phyloP scores from a whole-genome alignment of 2,329 filamentous ascomycete species.

The Aspergillus versicolor region DNA sequence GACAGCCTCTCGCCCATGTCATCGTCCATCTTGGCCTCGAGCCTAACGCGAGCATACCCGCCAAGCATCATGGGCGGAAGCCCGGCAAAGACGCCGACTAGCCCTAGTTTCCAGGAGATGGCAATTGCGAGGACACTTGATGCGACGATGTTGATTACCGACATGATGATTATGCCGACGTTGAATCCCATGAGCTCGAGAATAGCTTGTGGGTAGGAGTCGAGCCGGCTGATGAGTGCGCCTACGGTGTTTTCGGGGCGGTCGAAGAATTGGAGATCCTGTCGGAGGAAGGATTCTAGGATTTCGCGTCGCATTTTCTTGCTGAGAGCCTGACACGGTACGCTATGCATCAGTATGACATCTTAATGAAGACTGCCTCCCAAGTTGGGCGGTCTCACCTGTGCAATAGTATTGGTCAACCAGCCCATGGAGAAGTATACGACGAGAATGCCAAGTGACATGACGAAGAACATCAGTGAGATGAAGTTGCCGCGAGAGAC shows the following conservation, averaged over 20 bases:
- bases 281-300: slow-evolving; percentile 24
- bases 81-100: slow-evolving; percentile 48
- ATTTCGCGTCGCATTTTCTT: slow-evolving; percentile 21
- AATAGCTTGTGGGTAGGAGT: slow-evolving; percentile 37
- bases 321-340: slow-evolving; percentile 17
- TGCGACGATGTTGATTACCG: slow-evolving; percentile 47
- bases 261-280: slow-evolving; percentile 35
- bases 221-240: slow-evolving; percentile 24
- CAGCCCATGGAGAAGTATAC: slow-evolving; percentile 42
- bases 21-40: slow-evolving; percentile 37
- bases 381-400: not conserved
- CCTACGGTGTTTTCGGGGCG: slow-evolving; percentile 30
- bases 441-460: slow-evolving; percentile 23
- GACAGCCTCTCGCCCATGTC: slow-evolving; percentile 32
- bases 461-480: slow-evolving; percentile 6
- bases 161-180: slow-evolving; percentile 49
- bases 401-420: slow-evolving; percentile 26
- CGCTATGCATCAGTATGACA: not conserved
- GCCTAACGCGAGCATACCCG: slow-evolving; percentile 49
- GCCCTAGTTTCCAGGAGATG: slow-evolving; percentile 52
- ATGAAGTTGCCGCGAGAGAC: not conserved
- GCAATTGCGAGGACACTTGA: slow-evolving; percentile 48
- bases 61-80: slow-evolving; percentile 47
- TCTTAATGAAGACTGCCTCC: not conserved
- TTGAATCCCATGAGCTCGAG: slow-evolving; percentile 52